Conservation (phyloP, 164 flowering plant genomes). For the Vitis amurensis region DNA sequence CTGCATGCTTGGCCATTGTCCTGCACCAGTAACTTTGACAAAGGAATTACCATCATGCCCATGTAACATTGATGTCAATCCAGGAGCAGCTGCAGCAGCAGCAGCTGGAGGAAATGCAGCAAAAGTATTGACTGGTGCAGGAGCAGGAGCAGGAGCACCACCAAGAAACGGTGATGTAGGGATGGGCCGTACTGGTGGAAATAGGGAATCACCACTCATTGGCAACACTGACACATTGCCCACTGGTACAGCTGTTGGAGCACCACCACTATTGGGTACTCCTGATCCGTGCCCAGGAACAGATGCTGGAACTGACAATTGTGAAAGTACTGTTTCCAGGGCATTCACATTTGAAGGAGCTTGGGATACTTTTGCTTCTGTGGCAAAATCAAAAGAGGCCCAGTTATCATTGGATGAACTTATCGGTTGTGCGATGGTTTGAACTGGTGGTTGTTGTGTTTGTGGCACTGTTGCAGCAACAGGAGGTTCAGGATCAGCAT, state of each 20-base stretch:
- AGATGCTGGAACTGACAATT: slow-evolving; percentile 52
- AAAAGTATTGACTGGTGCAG: slow-evolving; percentile 10
- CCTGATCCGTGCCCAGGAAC: slow-evolving; percentile 31
- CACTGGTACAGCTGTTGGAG: slow-evolving; percentile 9
- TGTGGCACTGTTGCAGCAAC: slow-evolving; percentile 34
- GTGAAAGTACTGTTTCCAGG: slow-evolving; percentile 59
- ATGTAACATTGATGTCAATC: slow-evolving; percentile 12
- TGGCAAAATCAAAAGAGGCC: slow-evolving; percentile 82
- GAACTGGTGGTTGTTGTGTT: slow-evolving; percentile 38
- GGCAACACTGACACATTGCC: slow-evolving; percentile 13
- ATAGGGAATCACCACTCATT: slow-evolving; percentile 7
- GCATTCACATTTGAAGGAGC: slow-evolving; percentile 45
- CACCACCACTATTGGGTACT: slow-evolving; percentile 10
- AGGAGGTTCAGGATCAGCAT: slow-evolving; percentile 77
- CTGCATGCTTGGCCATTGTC: slow-evolving; percentile 50
- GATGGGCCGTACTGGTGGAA: slow-evolving; percentile 12
- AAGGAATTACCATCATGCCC: slow-evolving; percentile 27
- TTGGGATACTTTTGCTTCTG: slow-evolving; percentile 41
- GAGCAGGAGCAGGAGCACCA: slow-evolving; percentile 18
- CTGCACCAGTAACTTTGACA: slow-evolving; percentile 30
- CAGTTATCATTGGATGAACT: slow-evolving; percentile 55
- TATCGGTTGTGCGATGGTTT: slow-evolving; percentile 37
- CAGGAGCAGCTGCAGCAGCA: slow-evolving; percentile 25
- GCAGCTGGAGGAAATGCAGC: slow-evolving; percentile 18
- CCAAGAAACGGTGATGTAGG: slow-evolving; percentile 8